Percentiles rank a stretch among this genome's conserved stretches.
Conservation (phyloP, 805 yeast genomes). For the Debaryomyces hansenii region DNA sequence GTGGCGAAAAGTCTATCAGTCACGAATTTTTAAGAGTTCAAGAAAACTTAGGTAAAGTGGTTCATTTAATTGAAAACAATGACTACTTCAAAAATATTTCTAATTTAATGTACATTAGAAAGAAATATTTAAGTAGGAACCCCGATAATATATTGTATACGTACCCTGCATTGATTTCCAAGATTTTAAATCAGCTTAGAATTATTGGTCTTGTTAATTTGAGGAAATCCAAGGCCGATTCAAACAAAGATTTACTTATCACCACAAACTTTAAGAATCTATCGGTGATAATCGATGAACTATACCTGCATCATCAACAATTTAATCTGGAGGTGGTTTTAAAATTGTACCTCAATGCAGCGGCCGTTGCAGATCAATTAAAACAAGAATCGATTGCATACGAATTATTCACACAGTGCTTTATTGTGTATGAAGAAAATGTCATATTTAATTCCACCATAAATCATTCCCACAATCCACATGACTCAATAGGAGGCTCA, state of each 20-base stretch:
- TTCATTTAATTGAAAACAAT: slow-evolving; percentile 59
- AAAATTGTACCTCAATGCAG: slow-evolving; percentile 61
- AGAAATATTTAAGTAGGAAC: slow-evolving; percentile 53
- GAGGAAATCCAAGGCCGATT: slow-evolving; percentile 19
- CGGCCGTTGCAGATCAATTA: slow-evolving; percentile 77
- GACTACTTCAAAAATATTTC: slow-evolving; percentile 25
- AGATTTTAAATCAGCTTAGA: slow-evolving; percentile 60
- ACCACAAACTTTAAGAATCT: slow-evolving; percentile 70
- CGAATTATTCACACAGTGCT: slow-evolving; percentile 87
- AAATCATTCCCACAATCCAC: slow-evolving; percentile 25
- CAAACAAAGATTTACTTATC: slow-evolving; percentile 25
- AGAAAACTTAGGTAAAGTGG: slow-evolving; percentile 65
- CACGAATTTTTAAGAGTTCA: slow-evolving; percentile 47
- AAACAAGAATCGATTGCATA: slow-evolving; percentile 70
- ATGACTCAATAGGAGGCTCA: slow-evolving; percentile 46
- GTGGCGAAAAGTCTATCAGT: slow-evolving; percentile 27
- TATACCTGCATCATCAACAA: slow-evolving; percentile 44
- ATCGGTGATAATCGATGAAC: slow-evolving; percentile 67
- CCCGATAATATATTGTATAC: slow-evolving; percentile 59
- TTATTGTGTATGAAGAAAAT: slow-evolving; percentile 75
- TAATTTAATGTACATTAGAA: slow-evolving; percentile 34
- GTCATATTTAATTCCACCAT: slow-evolving; percentile 25
- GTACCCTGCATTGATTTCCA: slow-evolving; percentile 72
- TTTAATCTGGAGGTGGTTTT: slow-evolving; percentile 37
- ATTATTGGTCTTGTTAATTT: slow-evolving; percentile 30